These are phyloP conservation scores for Ensete glaucum DNA, from an alignment of 176 grass and related monocot species.

Conservation along the genomic window DNA sequence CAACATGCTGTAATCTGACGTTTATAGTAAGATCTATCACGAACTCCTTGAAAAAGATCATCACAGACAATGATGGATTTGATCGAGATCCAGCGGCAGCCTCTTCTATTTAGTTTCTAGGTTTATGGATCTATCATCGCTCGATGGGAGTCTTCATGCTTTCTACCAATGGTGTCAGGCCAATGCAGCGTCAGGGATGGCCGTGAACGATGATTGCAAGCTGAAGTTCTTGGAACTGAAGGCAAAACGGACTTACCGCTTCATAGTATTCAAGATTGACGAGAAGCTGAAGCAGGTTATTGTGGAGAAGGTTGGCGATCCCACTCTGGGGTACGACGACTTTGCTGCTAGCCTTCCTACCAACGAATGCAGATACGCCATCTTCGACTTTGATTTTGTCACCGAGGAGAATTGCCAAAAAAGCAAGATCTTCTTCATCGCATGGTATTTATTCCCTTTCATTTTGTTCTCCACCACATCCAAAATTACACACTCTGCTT, in stretches of 20 bases:
- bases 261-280: conserved; percentile 63
- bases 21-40: neutral
- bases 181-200: conserved; percentile 60
- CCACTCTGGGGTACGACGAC: conserved; percentile 42
- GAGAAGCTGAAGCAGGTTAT: conserved; percentile 52
- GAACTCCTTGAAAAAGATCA: neutral
- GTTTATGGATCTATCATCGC: neutral
- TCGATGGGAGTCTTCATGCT: neutral
- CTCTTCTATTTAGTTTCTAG: neutral
- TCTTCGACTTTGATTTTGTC: conserved; percentile 74
- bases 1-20: neutral
- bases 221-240: conserved; percentile 69
- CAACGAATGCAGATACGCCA: conserved; percentile 59
- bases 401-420: conserved; percentile 73
- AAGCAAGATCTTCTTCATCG: conserved; percentile 86
- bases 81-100: neutral
- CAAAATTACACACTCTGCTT: neutral
- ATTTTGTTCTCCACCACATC: neutral
- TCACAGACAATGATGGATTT: neutral
- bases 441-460: conserved; percentile 54
- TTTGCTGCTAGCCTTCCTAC: conserved; percentile 45
- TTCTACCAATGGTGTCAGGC: neutral
- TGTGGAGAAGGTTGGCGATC: conserved; percentile 53
- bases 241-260: conserved; percentile 71
- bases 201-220: conserved; percentile 63